Percentiles rank a stretch among this genome's conserved stretches.
These are phyloP conservation scores for Thelephora aurantiotincta DNA, from an alignment of 768 basidiomycete species.

Conservation along the genomic window DNA sequence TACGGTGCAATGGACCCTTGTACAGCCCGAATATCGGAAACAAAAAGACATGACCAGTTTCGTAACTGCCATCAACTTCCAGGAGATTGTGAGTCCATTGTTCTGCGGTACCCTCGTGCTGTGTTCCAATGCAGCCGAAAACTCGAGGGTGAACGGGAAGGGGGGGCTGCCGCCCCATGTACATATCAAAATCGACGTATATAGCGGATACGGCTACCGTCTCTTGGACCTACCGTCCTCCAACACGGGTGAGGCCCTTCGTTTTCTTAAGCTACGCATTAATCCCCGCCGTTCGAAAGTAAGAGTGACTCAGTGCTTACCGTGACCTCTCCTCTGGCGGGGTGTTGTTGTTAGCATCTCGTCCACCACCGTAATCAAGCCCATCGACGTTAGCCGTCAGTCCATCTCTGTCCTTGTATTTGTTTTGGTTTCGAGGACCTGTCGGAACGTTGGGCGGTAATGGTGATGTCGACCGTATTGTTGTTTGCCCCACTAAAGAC, in stretches of 20 bases:
- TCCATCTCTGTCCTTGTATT: conserved; percentile 80
- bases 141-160: no score
- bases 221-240: conserved; percentile 62
- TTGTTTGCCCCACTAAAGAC: conserved; percentile 15
- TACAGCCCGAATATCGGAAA: no score
- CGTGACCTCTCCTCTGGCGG: conserved; percentile 29
- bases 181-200: no score
- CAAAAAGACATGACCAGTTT: no score
- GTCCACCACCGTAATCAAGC: conserved; percentile 66
- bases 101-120: no score
- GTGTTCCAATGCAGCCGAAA: no score
- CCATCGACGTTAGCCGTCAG: conserved; percentile 80
- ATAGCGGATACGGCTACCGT: conserved; percentile 21
- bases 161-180: no score
- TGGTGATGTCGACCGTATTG: conserved; percentile 70
- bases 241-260: conserved; percentile 55
- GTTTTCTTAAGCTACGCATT: conserved; percentile 34
- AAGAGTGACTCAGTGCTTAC: conserved; percentile 20
- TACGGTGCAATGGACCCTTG: no score
- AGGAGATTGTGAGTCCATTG: no score
- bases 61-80: no score
- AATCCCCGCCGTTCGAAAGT: conserved; percentile 1
- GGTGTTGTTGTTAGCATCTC: conserved; percentile 11
- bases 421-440: conserved; percentile 77
- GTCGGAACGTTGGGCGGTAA: conserved; percentile 81